Percentiles rank a stretch among this genome's conserved stretches.
phyloP scores from a whole-genome alignment of 176 grass and related monocot species.

The Zea mays region DNA sequence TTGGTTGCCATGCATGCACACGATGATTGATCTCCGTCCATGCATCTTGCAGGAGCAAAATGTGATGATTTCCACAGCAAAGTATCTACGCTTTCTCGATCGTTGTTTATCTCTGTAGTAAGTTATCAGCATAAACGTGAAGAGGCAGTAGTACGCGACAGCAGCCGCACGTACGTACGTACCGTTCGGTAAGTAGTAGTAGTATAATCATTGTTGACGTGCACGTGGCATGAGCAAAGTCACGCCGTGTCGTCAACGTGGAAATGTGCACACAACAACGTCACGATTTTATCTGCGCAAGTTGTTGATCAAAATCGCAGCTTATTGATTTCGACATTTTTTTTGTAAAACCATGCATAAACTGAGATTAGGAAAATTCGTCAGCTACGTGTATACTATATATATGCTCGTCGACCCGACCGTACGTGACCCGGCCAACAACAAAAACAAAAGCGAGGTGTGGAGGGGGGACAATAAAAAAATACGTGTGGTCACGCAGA shows the following conservation, averaged over 20 bases:
- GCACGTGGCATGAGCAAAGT: constrained; percentile 33
- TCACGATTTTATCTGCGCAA: neutral
- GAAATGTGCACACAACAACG: neutral
- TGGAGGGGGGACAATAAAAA: neutral
- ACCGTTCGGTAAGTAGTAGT: too few species aligned
- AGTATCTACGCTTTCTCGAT: neutral
- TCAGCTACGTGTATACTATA: too few species aligned
- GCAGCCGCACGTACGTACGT: too few species aligned
- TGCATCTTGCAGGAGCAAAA: neutral
- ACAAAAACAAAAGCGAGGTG: neutral
- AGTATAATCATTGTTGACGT: constrained; percentile 1
- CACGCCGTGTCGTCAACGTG: neutral
- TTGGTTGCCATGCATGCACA: neutral
- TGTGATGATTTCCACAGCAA: neutral
- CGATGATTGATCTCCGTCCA: neutral
- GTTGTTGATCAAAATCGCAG: constrained; percentile 12
- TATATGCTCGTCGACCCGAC: too few species aligned
- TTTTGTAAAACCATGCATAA: too few species aligned
- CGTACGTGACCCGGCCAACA: neutral
- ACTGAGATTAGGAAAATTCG: too few species aligned
- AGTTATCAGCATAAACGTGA: neutral
- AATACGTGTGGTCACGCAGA: neutral
- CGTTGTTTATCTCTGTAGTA: neutral
- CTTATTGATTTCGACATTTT: neutral
- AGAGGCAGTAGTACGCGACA: neutral